Percentiles rank a stretch among this genome's conserved stretches.
phyloP scores from a whole-genome alignment of 2,329 filamentous ascomycete species.

The Phyllosticta paracitricarpa region DNA sequence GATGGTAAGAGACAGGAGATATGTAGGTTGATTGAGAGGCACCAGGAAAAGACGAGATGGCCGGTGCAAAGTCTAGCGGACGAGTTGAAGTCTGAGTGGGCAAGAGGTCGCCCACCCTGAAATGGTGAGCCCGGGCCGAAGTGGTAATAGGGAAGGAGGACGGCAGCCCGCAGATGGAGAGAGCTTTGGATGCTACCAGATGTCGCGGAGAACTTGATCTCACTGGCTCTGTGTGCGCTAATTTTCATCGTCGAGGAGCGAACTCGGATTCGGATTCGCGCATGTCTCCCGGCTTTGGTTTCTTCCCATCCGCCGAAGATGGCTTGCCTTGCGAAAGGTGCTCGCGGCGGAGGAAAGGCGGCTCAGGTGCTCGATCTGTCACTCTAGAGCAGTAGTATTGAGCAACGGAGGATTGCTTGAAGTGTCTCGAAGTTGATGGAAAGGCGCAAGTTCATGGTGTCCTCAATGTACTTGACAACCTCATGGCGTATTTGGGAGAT shows the following conservation, averaged over 20 bases:
- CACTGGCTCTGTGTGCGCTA: not conserved
- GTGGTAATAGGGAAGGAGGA: not conserved
- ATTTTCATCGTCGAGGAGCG: not conserved
- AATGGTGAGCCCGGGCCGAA: not conserved
- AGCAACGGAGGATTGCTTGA: not conserved
- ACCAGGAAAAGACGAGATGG: conserved; percentile 9
- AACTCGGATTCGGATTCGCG: not conserved
- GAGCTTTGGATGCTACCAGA: not conserved
- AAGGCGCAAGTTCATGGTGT: not conserved
- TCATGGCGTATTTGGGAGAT: not conserved
- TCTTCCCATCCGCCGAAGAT: not conserved
- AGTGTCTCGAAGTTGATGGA: not conserved
- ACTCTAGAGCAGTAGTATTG: not conserved
- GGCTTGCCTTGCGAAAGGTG: not conserved
- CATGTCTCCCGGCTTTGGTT: not conserved
- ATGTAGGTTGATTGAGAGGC: conserved; percentile 17
- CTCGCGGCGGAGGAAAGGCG: not conserved
- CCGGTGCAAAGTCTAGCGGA: conserved; percentile 6
- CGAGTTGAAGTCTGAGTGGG: conserved; percentile 7
- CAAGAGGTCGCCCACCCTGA: conserved; percentile 4
- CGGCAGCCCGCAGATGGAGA: not conserved
- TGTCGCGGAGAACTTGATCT: not conserved
- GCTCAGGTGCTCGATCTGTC: not conserved
- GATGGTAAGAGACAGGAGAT: conserved; percentile 17
- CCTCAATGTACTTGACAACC: not conserved